Evolutionary conservation across 176 grass and related monocot genomes (phyloP), one percentile per base, ranked within the genome.

Genomic region (Dendrocalamus sinicus): DNA sequence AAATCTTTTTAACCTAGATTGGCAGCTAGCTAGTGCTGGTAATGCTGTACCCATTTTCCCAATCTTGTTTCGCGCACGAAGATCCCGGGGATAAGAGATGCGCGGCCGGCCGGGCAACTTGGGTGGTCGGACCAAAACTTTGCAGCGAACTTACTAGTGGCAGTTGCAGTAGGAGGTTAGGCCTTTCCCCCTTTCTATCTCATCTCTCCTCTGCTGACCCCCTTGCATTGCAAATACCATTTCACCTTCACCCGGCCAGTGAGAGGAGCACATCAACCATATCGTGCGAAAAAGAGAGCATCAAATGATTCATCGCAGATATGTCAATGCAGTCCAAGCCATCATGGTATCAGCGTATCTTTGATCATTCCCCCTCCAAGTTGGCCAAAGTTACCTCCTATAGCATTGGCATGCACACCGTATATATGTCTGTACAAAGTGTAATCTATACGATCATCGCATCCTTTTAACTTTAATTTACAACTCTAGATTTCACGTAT

Each of bases 1-100:
- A 52, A 20, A n/a, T 52, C 22, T 30, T 52, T 73, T 66, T n/a
- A 60, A 54, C 60, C 65, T 57, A 81, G 65, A 50, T 53, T 47
- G 80, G 41, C 53, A 3, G 43, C 12, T 23, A 3, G 35, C 70
- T 81, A 69, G 83, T 76, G 72, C 52, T 63, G 65, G 37, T 72
- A 86, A 78, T 77, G 88, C 72, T 90, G 83, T 67, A 14, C 72
- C 88, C 88, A 82, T 82, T 44, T 75, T 30, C 80, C 15, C 85
- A 79, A 86, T 75, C 73, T 70, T 82, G 61, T 23, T 59, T 67
- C 61, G 55, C 9, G 50, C 50, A 44, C 30, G 64, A 77, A 76
- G 72, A 72, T 13, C 17, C 19, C 40, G 61, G 72, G 66, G 89
- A 86, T 90, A 72, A 86, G 85, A 54, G 45, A 65, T 64, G 22